Conservation (phyloP, 2,329 filamentous ascomycete species). For the Colletotrichum graminicola region DNA sequence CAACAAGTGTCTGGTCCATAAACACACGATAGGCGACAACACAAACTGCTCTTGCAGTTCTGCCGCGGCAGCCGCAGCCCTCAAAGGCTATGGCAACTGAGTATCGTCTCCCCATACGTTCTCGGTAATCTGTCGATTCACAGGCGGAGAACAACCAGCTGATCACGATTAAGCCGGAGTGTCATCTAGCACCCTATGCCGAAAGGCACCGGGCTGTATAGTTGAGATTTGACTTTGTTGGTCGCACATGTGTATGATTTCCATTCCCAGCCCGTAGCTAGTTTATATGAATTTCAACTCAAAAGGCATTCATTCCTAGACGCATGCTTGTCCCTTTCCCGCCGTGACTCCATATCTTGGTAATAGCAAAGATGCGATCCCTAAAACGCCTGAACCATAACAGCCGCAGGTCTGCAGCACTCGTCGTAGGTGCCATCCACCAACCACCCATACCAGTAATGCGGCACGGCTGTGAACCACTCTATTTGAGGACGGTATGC, state of each 20-base stretch:
- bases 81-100: slow-evolving; percentile 70
- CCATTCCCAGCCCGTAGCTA: neutral
- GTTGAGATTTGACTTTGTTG: slow-evolving; percentile 97
- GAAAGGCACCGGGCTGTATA: slow-evolving; percentile 86
- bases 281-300: slow-evolving; percentile 1
- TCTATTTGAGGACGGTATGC: slow-evolving; percentile 89
- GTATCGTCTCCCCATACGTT: slow-evolving; percentile 72
- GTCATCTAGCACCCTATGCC: slow-evolving; percentile 82
- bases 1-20: neutral
- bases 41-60: slow-evolving; percentile 34
- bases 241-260: slow-evolving; percentile 71
- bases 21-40: neutral
- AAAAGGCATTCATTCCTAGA: neutral
- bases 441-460: neutral
- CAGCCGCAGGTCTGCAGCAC: neutral
- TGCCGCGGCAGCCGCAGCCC: slow-evolving; percentile 69
- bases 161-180: slow-evolving; percentile 99
- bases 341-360: neutral
- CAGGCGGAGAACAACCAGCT: slow-evolving; percentile 80
- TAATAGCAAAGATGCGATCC: slow-evolving; percentile 1
- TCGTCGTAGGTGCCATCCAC: neutral
- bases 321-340: slow-evolving; percentile 5
- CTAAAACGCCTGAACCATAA: slow-evolving; percentile 15
- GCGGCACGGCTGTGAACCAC: neutral
- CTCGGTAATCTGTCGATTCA: slow-evolving; percentile 82